Base-by-base conservation (phyloP, 306 rosid genomes). In the Dicorynia guianensis region DNA sequence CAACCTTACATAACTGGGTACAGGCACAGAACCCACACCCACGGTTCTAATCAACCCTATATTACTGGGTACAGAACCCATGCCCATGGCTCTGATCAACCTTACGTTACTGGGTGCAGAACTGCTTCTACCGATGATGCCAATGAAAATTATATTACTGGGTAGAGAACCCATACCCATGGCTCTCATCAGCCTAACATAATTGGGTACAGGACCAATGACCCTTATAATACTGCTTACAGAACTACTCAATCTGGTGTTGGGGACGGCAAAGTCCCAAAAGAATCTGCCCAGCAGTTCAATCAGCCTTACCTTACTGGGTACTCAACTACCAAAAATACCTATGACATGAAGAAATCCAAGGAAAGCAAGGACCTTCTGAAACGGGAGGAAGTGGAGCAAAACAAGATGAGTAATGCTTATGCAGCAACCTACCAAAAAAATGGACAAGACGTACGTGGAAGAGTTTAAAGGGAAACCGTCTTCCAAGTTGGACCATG, bases 401-500 rank as follows among this genome's bases (percentile, higher is more conserved):
- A 25, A 25, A 25, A 25, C 30, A 25, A 25, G 30, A 25, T 25
- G 30, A 25, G 30, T 14, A 14, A 80, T 12, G 58, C 49, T 40
- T 75, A 70, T 17, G 61, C 61, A 13, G 56, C 55, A 3, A 47
- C 14, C 33, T 59, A 77, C 15, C 47, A 36, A 17, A 48, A 13
- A n/a, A 39, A n/a, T 13, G 8, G 44, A 0, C 34, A 40, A 39
- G 44, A 52, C 10, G 20, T 53, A 52, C 10, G 20, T 53, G 69
- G 20, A 55, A 17, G 67, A 69, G 0, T 40, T 40, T 2, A 15
- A 58, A 39, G 46, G 8, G 34, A 1, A 44, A 12, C 33, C 66
- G 50, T 48, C 61, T 58, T 35, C 76, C 5, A 62, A 53, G 0
- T 8, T 42, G 58, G 82, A 89, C 48, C 91, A 72, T 3, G 76